phyloP scores from a whole-genome alignment of 108 stramenopile genomes.

The Nitzschia sp. region DNA sequence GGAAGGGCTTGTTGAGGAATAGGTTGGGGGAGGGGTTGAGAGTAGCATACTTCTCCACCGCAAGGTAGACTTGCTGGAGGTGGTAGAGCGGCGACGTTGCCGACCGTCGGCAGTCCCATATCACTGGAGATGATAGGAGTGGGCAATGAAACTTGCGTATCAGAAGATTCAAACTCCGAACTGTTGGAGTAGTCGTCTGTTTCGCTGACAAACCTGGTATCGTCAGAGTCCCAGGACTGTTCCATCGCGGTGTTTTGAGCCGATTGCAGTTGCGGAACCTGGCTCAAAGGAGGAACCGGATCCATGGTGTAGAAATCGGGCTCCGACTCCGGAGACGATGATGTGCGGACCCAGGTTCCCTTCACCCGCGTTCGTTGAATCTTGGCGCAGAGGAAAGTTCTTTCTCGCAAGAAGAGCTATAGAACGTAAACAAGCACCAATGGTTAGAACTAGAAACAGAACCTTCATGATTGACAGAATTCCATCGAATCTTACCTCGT shows the following conservation, averaged over 20 bases:
- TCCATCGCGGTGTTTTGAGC: background rate
- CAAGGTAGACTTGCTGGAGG: no score
- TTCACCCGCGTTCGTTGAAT: constrained; percentile 33
- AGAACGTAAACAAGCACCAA: background rate
- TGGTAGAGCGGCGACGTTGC: no score
- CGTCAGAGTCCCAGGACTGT: background rate
- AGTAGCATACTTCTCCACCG: no score
- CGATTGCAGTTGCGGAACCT: background rate
- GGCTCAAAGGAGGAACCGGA: constrained; percentile 14
- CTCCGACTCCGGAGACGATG: constrained; percentile 27
- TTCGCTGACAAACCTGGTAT: background rate
- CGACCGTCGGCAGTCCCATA: no score
- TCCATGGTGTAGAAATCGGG: constrained; percentile 33
- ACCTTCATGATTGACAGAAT: no score
- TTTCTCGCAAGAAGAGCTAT: constrained; percentile 22
- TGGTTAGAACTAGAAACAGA: no score
- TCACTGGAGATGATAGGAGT: background rate
- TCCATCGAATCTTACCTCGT: constrained; percentile 23
- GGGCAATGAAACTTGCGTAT: background rate
- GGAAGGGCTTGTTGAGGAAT: no score
- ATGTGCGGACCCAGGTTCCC: constrained; percentile 29
- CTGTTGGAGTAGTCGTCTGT: background rate
- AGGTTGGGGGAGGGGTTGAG: no score
- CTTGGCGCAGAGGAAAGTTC: constrained; percentile 19
- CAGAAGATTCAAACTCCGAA: background rate